Percentiles rank a stretch among this genome's conserved stretches.
Conservation (phyloP, 805 yeast genomes). For the Metschnikowia kunwiensis region DNA sequence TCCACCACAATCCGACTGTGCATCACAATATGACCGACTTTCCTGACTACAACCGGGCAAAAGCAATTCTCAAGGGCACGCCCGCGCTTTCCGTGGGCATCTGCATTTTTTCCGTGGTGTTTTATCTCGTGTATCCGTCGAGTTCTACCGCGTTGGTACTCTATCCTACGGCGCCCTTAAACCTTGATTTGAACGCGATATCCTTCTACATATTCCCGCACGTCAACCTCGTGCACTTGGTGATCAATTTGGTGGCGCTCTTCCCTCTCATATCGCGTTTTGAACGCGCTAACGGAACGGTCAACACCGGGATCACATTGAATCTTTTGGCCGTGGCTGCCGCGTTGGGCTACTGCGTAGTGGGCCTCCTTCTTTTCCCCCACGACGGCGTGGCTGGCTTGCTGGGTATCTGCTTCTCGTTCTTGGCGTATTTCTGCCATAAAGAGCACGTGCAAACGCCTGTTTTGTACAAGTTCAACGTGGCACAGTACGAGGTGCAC, state of each 20-base stretch:
- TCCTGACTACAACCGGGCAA: slow-evolving; percentile 1
- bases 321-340: slow-evolving; percentile 68
- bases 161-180: slow-evolving; percentile 50
- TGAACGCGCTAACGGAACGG: slow-evolving; percentile 77
- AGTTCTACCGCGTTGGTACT: slow-evolving; percentile 16
- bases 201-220: slow-evolving; percentile 76
- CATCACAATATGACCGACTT: neutral
- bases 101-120: slow-evolving; percentile 47
- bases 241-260: slow-evolving; percentile 55
- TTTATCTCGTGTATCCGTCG: slow-evolving; percentile 36
- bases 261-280: slow-evolving; percentile 59
- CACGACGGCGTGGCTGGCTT: slow-evolving; percentile 59
- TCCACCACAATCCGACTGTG: neutral
- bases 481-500: slow-evolving; percentile 35
- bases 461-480: slow-evolving; percentile 29
- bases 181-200: slow-evolving; percentile 45
- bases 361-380: slow-evolving; percentile 52
- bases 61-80: slow-evolving; percentile 10
- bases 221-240: slow-evolving; percentile 55
- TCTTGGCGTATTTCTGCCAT: slow-evolving; percentile 59
- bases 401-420: slow-evolving; percentile 71
- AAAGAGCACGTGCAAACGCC: slow-evolving; percentile 41
- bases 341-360: slow-evolving; percentile 58
- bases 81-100: slow-evolving; percentile 68
- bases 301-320: slow-evolving; percentile 76